Evolutionary conservation across 495 filamentous ascomycete genomes (phyloP).

Genomic region (Xylona heveae): DNA sequence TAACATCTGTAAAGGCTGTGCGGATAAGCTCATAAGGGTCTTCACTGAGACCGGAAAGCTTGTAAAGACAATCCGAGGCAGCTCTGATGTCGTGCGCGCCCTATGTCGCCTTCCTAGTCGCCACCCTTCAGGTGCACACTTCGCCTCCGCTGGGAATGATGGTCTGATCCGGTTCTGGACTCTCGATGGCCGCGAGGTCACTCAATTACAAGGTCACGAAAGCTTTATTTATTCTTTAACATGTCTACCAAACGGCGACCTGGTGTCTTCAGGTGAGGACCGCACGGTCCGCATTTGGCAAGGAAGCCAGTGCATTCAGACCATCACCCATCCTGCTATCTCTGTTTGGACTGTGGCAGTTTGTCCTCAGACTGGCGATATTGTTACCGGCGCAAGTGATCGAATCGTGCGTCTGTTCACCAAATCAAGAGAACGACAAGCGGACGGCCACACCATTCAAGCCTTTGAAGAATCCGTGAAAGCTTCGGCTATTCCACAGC

Average conservation of each 20-base stretch:
- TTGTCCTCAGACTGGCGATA: constrained; percentile 65
- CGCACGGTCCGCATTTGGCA: constrained; percentile 80
- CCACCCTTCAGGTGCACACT: constrained; percentile 61
- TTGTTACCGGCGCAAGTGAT: constrained; percentile 84
- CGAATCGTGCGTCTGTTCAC: constrained; percentile 71
- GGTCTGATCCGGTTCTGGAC: constrained; percentile 72
- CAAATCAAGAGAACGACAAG: constrained; percentile 45
- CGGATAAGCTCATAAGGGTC: constrained; percentile 72
- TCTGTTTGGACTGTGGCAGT: constrained; percentile 86
- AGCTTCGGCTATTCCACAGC: constrained; percentile 66
- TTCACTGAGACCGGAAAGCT: constrained; percentile 47
- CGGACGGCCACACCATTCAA: constrained; percentile 30
- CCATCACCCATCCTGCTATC: constrained; percentile 92
- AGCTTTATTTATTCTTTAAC: constrained; percentile 87
- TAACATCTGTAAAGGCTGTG: constrained; percentile 31
- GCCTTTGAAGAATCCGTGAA: constrained; percentile 66
- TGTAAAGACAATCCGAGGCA: constrained; percentile 44
- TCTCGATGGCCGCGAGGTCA: constrained; percentile 46
- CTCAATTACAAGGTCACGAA: constrained; percentile 67
- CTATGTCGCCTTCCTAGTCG: constrained; percentile 60
- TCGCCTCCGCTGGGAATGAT: constrained; percentile 80
- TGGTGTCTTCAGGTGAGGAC: constrained; percentile 86
- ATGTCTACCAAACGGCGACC: constrained; percentile 55
- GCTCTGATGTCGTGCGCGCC: constrained; percentile 62
- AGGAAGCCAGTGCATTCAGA: constrained; percentile 65